These are phyloP conservation scores for Candida coleopterorum DNA, from an alignment of 805 yeast genomes.

Conservation along the genomic window DNA sequence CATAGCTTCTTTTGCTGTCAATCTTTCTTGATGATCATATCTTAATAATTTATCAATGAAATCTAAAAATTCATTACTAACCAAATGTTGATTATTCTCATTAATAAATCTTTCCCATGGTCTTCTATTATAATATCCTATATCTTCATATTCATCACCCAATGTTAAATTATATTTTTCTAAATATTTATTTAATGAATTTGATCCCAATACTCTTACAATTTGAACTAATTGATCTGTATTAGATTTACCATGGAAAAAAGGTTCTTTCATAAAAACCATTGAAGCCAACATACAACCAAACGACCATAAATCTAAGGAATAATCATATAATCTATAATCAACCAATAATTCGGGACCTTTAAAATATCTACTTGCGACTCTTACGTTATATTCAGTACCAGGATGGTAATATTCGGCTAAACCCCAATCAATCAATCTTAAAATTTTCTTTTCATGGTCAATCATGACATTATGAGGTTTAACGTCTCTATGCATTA, in stretches of 20 bases:
- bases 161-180: conserved; percentile 66
- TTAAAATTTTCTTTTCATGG: conserved; percentile 59
- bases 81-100: conserved; percentile 62
- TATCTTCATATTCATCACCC: conserved; percentile 71
- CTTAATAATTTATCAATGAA: conserved; percentile 73
- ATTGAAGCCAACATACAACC: conserved; percentile 93
- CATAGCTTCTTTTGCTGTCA: conserved; percentile 88
- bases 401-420: conserved; percentile 93
- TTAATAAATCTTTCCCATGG: conserved; percentile 82
- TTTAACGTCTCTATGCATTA: conserved; percentile 73
- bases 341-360: conserved; percentile 91
- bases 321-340: conserved; percentile 83
- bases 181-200: conserved; percentile 64
- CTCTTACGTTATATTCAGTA: conserved; percentile 86
- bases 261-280: conserved; percentile 85
- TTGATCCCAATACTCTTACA: conserved; percentile 82
- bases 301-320: conserved; percentile 88
- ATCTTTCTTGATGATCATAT: conserved; percentile 84
- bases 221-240: conserved; percentile 90
- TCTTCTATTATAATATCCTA: conserved; percentile 66
- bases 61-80: conserved; percentile 66
- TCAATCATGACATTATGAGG: conserved; percentile 97
- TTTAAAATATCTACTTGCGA: conserved; percentile 87
- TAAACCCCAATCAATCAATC: conserved; percentile 92
- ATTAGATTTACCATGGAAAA: conserved; percentile 87